A percentile compares a stretch with the other conserved stretches of the same genome.
Conservation (phyloP, 805 yeast genomes). For the Candida wancherniae region DNA sequence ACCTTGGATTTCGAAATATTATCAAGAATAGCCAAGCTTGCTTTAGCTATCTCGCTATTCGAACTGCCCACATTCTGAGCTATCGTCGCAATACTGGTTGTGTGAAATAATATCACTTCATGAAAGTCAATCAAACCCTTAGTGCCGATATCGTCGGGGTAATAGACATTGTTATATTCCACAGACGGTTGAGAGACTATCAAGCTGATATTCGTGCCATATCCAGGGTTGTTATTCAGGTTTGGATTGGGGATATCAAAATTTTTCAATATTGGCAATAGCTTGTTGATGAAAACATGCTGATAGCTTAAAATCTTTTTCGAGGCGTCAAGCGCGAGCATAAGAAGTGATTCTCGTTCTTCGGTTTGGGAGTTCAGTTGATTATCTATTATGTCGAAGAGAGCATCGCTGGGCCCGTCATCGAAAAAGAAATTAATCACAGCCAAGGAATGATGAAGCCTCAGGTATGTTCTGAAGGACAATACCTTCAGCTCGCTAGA, state of each 20-base stretch:
- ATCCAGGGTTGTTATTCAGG: slow-evolving; percentile 16
- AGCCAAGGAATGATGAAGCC: slow-evolving; percentile 67
- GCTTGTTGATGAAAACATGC: slow-evolving; percentile 51
- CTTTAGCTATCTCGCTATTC: slow-evolving; percentile 45
- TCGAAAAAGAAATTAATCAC: slow-evolving; percentile 59
- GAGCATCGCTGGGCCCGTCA: slow-evolving; percentile 48
- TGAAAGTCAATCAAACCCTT: slow-evolving; percentile 61
- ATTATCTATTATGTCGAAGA: slow-evolving; percentile 51
- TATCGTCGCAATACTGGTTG: slow-evolving; percentile 69
- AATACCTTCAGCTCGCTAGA: slow-evolving; percentile 12
- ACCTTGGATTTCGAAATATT: slow-evolving; percentile 46
- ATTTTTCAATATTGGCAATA: slow-evolving; percentile 47
- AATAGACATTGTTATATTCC: slow-evolving; percentile 29
- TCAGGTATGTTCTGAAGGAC: slow-evolving; percentile 34
- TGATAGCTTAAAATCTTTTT: slow-evolving; percentile 48
- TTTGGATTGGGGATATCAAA: slow-evolving; percentile 17
- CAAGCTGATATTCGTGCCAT: slow-evolving; percentile 27
- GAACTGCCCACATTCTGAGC: slow-evolving; percentile 68
- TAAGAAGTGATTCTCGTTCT: slow-evolving; percentile 36
- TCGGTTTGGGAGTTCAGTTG: slow-evolving; percentile 65
- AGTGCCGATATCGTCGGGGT: slow-evolving; percentile 45
- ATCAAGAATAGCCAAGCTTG: slow-evolving; percentile 50
- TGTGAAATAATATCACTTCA: slow-evolving; percentile 65
- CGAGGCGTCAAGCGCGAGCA: slow-evolving; percentile 41
- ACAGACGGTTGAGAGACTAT: slow-evolving; percentile 20